Evolutionary conservation across 2,329 filamentous ascomycete species (phyloP), one percentile per base, ranked within the genome.

Genomic region (Talaromyces piceae): DNA sequence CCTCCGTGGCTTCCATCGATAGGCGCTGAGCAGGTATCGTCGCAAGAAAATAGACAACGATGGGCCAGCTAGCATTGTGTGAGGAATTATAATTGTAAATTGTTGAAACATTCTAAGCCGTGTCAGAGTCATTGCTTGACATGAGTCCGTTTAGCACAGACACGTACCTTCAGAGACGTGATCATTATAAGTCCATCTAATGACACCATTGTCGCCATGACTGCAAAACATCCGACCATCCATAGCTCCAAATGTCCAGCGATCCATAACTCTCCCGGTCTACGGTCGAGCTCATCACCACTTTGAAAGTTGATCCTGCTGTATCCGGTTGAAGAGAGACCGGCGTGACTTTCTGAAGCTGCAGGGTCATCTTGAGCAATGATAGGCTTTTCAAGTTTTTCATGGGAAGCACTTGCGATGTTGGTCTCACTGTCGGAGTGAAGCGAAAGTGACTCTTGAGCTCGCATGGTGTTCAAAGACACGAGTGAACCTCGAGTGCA

Each of bases 121-220:
- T 43, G 16, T 7, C 20, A 45, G 33, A 48, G n/a, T 48, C 4
- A 26, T 23, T 5, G 2, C 13, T 28, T 25, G 20, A 25, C n/a
- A 23, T 13, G 7, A 12, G 18, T 16, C n/a, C 22, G n/a, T 48
- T 39, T 5, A 8, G 5, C 30, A 13, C 11, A 22, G 9, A 43
- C n/a, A 12, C 41, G 33, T 31, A 53, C 51, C 18, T 41, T 47
- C 4, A 53, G 22, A 46, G 49, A 45, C 13, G 51, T 47, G 5
- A 53, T 31, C 9, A 53, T 16, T 33, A 53, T 53, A 20, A 49
- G 45, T 12, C 39, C 51, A 18, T 53, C 51, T 27, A 53, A 25
- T 27, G 41, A 27, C 12, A 53, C 25, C 51, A 53, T 45, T 26
- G 46, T 33, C 1, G 51, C 41, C 46, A 53, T 53, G 20, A 49